A percentile compares a stretch with the other conserved stretches of the same genome.
Evolutionary conservation across 1,284 basidiomycete species (phyloP).

Genomic region (Trichosporon inkin): DNA sequence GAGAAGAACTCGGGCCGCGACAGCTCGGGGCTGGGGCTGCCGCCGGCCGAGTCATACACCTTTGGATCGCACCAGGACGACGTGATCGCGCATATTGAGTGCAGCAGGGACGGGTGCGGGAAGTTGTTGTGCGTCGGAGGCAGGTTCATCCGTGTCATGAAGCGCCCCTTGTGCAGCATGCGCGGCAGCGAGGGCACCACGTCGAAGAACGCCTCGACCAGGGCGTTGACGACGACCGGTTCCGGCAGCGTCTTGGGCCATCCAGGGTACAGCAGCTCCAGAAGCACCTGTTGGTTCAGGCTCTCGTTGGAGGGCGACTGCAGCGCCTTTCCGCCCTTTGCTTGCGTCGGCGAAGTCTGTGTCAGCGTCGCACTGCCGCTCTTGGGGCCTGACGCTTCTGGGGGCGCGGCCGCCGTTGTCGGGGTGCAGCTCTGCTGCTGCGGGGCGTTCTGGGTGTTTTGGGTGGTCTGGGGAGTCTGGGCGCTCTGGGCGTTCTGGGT

Average conservation of each 20-base stretch:
- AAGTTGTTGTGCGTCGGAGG: conserved; percentile 52
- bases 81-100: conserved; percentile 51
- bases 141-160: conserved; percentile 50
- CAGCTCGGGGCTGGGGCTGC: not conserved
- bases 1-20: not conserved
- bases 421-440: no score
- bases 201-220: conserved; percentile 49
- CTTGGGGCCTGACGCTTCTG: not conserved
- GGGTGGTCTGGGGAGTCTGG: no score
- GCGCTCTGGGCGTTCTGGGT: no score
- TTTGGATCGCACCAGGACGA: conserved; percentile 31
- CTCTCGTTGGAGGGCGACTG: not conserved
- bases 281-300: conserved; percentile 35
- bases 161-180: conserved; percentile 46
- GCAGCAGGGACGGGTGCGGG: conserved; percentile 51
- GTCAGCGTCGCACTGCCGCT: not conserved
- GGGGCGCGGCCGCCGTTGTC: no score
- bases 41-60: not conserved
- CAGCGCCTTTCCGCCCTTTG: no score
- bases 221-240: conserved; percentile 46
- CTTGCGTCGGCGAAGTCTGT: not conserved
- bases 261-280: conserved; percentile 50
- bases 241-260: conserved; percentile 49
- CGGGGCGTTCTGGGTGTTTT: no score
- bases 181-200: conserved; percentile 43